Evolutionary conservation across 345 rosid species (phyloP).

Genomic region (Lumnitzera littorea): DNA sequence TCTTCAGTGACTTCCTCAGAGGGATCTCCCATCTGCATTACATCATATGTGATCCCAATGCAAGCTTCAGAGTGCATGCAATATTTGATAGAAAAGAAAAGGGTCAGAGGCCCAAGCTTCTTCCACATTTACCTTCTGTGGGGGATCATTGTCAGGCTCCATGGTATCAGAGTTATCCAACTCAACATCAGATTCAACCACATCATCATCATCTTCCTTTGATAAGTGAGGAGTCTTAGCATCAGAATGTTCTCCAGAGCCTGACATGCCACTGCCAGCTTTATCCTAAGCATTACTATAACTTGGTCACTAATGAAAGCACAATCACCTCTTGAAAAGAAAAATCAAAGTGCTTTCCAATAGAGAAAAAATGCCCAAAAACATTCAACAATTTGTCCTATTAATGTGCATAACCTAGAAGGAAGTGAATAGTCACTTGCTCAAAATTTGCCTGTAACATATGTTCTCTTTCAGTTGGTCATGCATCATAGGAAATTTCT

Average conservation of each 20-base stretch:
- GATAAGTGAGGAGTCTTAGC: slow-evolving; percentile 19
- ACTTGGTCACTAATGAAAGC: neutral
- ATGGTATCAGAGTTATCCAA: slow-evolving; percentile 58
- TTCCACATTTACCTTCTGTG: slow-evolving; percentile 38
- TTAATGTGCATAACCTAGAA: no score
- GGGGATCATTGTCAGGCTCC: slow-evolving; percentile 69
- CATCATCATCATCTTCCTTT: slow-evolving; percentile 31
- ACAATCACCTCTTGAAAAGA: neutral
- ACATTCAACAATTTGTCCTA: no score
- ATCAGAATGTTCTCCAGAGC: slow-evolving; percentile 19
- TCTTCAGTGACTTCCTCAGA: slow-evolving; percentile 64
- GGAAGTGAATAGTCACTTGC: no score
- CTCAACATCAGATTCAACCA: slow-evolving; percentile 74
- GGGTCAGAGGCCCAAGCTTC: neutral
- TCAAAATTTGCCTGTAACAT: no score
- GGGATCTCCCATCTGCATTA: slow-evolving; percentile 64
- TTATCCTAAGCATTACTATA: slow-evolving; percentile 23
- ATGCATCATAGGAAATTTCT: no score
- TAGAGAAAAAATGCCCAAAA: no score
- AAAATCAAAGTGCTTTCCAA: no score
- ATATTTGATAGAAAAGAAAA: neutral
- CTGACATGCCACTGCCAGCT: slow-evolving; percentile 36
- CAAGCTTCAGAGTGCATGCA: neutral
- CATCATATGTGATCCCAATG: slow-evolving; percentile 1
- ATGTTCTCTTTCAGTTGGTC: no score